Percentiles rank a stretch among this genome's conserved stretches.
Conservation (phyloP, 225 moss, liverwort and hornwort species). For the Antitrichia curtipendula region DNA sequence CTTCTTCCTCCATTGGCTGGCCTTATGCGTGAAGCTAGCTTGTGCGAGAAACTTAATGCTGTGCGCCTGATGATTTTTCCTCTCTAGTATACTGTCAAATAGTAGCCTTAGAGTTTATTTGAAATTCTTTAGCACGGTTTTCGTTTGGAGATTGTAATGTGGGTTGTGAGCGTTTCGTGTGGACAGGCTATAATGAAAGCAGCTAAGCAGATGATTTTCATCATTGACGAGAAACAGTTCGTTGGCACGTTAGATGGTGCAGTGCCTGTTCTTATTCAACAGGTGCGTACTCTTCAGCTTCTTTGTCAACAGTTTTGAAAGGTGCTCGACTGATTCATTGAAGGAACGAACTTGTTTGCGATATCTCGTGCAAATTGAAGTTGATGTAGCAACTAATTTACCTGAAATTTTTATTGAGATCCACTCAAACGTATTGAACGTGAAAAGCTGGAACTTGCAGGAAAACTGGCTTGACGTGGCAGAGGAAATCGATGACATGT, state of each 20-base stretch:
- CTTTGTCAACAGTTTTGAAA: not conserved
- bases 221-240: constrained; percentile 36
- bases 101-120: not conserved
- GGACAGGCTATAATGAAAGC: constrained; percentile 41
- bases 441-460: not conserved
- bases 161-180: not conserved
- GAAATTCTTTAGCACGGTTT: not conserved
- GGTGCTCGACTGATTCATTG: not conserved
- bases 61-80: not conserved
- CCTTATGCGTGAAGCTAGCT: not conserved
- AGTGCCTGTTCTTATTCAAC: constrained; percentile 44
- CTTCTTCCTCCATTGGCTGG: not conserved
- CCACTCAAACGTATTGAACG: not conserved
- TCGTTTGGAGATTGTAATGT: not conserved
- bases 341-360: not conserved
- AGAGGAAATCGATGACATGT: constrained; percentile 53
- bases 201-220: constrained; percentile 46
- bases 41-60: not conserved
- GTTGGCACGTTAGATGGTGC: constrained; percentile 43
- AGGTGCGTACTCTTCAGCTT: constrained; percentile 6
- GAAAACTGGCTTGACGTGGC: constrained; percentile 47
- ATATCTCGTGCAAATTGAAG: not conserved
- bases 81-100: not conserved
- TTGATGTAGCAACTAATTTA: not conserved
- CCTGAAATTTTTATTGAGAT: not conserved